Conservation (phyloP, 768 basidiomycete genomes). For the Rhizopogon rudus region DNA sequence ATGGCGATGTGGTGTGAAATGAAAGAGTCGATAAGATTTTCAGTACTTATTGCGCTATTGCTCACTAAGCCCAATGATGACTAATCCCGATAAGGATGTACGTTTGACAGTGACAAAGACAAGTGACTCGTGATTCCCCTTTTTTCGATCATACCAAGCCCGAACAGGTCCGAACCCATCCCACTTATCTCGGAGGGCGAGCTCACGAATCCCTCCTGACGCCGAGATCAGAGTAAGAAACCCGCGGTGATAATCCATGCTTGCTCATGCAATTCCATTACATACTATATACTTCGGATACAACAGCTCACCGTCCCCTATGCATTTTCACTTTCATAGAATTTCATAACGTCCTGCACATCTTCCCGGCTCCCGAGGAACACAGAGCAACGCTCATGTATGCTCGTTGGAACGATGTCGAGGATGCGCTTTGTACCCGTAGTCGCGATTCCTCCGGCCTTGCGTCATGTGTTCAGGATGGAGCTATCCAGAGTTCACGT, state of each 20-base stretch:
- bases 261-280: not conserved
- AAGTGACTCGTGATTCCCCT: not conserved
- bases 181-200: too few relatives aligned
- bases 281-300: not conserved
- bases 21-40: constrained; percentile 10
- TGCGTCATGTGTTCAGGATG: constrained; percentile 4
- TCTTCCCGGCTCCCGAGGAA: constrained; percentile 95
- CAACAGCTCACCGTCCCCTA: not conserved
- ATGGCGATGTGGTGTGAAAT: constrained; percentile 6
- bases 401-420: constrained; percentile 80
- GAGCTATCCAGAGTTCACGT: not conserved
- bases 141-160: too few relatives aligned
- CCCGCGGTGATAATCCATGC: not conserved
- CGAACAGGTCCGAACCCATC: too few relatives aligned
- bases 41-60: constrained; percentile 5
- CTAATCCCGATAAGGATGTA: constrained; percentile 5
- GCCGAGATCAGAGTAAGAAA: too few relatives aligned
- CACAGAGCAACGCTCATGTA: constrained; percentile 90
- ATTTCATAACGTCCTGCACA: constrained; percentile 84
- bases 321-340: constrained; percentile 51
- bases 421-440: constrained; percentile 93
- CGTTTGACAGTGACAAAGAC: not conserved
- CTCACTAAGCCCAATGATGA: constrained; percentile 8
- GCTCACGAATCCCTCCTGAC: too few relatives aligned
- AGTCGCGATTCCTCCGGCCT: constrained; percentile 96